A percentile compares a stretch with the other conserved stretches of the same genome.
Evolutionary conservation across 805 yeast species (phyloP).

Genomic region (Ogataea wickerhamii): DNA sequence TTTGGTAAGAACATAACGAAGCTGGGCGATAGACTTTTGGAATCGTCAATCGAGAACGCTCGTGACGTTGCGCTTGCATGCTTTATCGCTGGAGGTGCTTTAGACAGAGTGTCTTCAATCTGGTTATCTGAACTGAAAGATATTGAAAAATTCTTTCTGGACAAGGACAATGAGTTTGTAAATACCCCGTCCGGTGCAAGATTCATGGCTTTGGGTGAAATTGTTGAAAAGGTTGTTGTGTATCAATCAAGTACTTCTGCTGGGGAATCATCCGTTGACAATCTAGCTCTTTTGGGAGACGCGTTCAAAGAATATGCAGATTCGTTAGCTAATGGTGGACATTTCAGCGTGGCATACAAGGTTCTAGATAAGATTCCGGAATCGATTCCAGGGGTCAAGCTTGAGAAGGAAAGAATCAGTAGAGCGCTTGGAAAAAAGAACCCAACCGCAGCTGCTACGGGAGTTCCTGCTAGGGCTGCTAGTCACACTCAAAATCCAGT

Average conservation of each 20-base stretch:
- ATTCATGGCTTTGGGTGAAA: constrained; percentile 71
- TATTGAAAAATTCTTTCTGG: constrained; percentile 42
- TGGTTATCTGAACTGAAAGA: constrained; percentile 74
- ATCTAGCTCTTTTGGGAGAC: constrained; percentile 48
- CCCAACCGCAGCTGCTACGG: constrained; percentile 20
- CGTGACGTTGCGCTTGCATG: constrained; percentile 76
- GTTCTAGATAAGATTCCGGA: constrained; percentile 71
- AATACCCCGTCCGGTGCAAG: constrained; percentile 78
- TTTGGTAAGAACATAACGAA: constrained; percentile 55
- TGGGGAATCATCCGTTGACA: constrained; percentile 37
- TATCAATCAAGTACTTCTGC: constrained; percentile 51
- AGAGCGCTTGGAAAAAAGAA: constrained; percentile 46
- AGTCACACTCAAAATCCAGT: constrained; percentile 1
- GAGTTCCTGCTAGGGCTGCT: constrained; percentile 15
- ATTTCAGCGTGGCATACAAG: constrained; percentile 73
- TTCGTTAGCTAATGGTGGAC: constrained; percentile 76
- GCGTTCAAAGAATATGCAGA: constrained; percentile 80
- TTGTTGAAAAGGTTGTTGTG: constrained; percentile 79
- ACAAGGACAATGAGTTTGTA: constrained; percentile 41
- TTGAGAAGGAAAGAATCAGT: constrained; percentile 74
- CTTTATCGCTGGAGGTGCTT: constrained; percentile 75
- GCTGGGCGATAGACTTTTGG: constrained; percentile 75
- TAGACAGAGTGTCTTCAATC: constrained; percentile 71
- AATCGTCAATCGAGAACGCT: constrained; percentile 35
- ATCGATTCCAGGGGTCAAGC: constrained; percentile 61